Conservation (phyloP, 1,284 basidiomycete species). For the Leccinum cinnamomeum region DNA sequence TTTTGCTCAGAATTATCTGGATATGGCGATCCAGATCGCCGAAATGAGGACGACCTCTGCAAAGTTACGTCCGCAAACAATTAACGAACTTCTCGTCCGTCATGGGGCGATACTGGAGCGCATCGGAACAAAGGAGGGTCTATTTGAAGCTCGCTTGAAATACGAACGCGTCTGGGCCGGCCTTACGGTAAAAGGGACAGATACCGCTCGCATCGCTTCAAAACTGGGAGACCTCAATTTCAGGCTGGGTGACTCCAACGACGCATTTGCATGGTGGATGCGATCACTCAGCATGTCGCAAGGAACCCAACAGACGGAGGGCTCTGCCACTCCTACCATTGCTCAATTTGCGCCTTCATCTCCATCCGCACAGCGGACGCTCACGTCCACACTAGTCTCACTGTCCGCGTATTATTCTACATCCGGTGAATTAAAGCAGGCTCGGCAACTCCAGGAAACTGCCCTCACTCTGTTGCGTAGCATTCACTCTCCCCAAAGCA, state of each 20-base stretch:
- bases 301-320: conserved; percentile 27
- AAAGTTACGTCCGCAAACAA: conserved; percentile 50
- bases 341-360: conserved; percentile 51
- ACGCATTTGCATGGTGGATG: conserved; percentile 67
- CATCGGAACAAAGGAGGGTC: conserved; percentile 55
- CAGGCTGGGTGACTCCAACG: conserved; percentile 50
- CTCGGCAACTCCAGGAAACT: conserved; percentile 64
- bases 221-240: conserved; percentile 67
- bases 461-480: conserved; percentile 70
- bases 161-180: conserved; percentile 65
- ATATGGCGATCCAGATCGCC: conserved; percentile 49
- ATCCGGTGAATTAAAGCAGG: conserved; percentile 62
- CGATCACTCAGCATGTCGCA: conserved; percentile 51
- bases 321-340: conserved; percentile 29
- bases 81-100: conserved; percentile 58
- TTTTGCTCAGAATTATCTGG: conserved; percentile 56
- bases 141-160: conserved; percentile 58
- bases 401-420: conserved; percentile 72
- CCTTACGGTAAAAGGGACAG: conserved; percentile 40
- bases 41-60: conserved; percentile 38
- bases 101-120: conserved; percentile 70
- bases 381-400: conserved; percentile 66
- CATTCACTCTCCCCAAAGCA: conserved; percentile 50
- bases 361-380: conserved; percentile 66
- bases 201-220: conserved; percentile 57